Conservation (phyloP, 2,329 filamentous ascomycete species). For the Cercospora citrullina region DNA sequence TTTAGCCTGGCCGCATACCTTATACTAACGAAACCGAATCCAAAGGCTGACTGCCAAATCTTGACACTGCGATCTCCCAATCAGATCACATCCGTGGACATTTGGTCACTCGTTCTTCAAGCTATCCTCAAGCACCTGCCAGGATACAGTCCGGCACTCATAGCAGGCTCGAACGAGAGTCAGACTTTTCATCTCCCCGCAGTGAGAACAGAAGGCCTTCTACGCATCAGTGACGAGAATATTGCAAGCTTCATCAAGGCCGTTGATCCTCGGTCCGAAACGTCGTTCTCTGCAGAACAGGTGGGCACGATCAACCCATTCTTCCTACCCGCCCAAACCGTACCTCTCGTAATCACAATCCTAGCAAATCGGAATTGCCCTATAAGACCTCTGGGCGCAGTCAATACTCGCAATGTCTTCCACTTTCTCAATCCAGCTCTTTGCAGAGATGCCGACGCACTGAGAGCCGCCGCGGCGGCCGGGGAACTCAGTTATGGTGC, state of each 20-base stretch:
- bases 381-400: conserved; percentile 23
- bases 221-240: conserved; percentile 8
- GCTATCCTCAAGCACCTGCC: conserved; percentile 13
- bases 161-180: not conserved
- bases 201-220: conserved; percentile 13
- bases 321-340: conserved; percentile 19
- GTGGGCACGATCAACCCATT: conserved; percentile 9
- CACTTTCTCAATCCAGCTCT: conserved; percentile 15
- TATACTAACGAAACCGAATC: not conserved
- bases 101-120: conserved; percentile 6
- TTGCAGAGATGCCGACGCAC: conserved; percentile 4
- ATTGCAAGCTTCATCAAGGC: conserved; percentile 8
- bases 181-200: conserved; percentile 6
- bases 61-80: not conserved
- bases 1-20: not conserved
- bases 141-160: conserved; percentile 4
- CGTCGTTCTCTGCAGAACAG: not conserved
- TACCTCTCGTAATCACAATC: conserved; percentile 20
- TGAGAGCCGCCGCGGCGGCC: conserved; percentile 5
- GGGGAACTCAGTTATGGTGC: conserved; percentile 15
- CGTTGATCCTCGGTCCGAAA: not conserved
- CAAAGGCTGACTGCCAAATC: not conserved
- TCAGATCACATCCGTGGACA: conserved; percentile 10
- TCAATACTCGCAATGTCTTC: conserved; percentile 24
- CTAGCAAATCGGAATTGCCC: conserved; percentile 20